Base-by-base conservation (phyloP, 352 stramenopile genomes). In the Phytophthora tentaculata region DNA sequence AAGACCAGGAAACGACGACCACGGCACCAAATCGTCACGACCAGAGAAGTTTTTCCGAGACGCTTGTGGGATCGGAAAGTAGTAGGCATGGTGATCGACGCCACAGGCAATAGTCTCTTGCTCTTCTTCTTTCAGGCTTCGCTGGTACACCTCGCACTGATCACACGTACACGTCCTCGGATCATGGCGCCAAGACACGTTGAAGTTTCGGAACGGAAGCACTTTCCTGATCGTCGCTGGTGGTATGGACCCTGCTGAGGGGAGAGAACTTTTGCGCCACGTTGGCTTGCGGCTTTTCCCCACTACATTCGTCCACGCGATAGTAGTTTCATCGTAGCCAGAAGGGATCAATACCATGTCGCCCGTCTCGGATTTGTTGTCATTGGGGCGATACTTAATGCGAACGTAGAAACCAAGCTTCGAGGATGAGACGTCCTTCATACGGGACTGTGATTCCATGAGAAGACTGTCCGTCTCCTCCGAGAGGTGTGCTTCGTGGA, bases 81-180 rank as follows among this genome's bases (percentile, higher is more conserved):
- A 94, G 57, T 83, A 90, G n/a, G 88, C 84, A 48, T 96, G 84
- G 39, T 94, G 85, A 70, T 96, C 88, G 16, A 95, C 68, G 17
- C 86, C 87, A 48, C 79, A 91, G 5, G 22, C 55, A 24, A n/a
- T 17, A 32, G 64, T 63, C 14, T 44, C 17, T 35, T 47, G 26
- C 7, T 17, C 8, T 52, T 60, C 43, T 44, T 67, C 61, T 17
- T 53, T 59, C 5, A 64, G 51, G 17, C 35, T 69, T 41, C 22
- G 56, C 43, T 73, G 71, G 24, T 77, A 83, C 24, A 70, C 20
- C 35, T 47, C 51, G 64, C 86, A 94, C 29, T 76, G 71, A 17
- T 83, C 67, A 17, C 88, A 95, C 16, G 58, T 69, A 52, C 88
- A 94, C 1, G 56, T 66, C 0, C 58, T 49, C 10, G 72, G 52